phyloP scores from a whole-genome alignment of 2,329 filamentous ascomycete genomes.

The Cadophora malorum region DNA sequence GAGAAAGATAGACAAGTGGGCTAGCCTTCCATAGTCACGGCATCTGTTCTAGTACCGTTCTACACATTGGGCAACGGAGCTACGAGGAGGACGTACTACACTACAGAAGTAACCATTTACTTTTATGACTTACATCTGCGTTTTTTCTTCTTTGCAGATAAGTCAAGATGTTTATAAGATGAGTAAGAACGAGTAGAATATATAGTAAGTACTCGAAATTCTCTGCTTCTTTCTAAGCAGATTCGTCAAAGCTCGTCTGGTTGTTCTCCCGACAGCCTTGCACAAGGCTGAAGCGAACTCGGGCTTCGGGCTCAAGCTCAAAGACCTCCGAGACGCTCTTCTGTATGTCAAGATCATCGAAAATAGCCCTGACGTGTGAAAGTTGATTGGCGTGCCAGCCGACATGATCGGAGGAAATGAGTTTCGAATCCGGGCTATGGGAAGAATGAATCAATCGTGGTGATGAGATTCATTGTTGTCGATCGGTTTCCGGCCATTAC shows the following conservation, averaged over 20 bases:
- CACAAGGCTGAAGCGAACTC: slow-evolving; percentile 7
- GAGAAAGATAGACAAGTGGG: neutral
- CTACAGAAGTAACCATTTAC: neutral
- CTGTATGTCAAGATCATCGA: neutral
- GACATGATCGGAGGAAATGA: neutral
- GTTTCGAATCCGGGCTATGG: neutral
- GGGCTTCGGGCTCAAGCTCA: neutral
- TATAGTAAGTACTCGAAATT: neutral
- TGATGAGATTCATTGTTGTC: neutral
- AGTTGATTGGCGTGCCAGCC: neutral
- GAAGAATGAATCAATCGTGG: neutral
- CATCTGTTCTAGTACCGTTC: neutral
- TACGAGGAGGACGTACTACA: neutral
- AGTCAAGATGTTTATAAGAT: slow-evolving; percentile 4
- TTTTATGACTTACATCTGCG: slow-evolving; percentile 9
- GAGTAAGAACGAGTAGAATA: neutral
- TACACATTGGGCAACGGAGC: neutral
- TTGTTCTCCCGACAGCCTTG: slow-evolving; percentile 8
- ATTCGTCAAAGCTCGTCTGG: neutral
- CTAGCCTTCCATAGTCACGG: neutral
- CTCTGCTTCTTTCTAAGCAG: neutral
- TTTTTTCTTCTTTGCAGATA: neutral
- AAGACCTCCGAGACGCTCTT: neutral
- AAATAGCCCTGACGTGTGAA: neutral
- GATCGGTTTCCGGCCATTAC: neutral